Base-by-base conservation (phyloP, 2,329 filamentous ascomycete species). In the Westerdykella sp. region DNA sequence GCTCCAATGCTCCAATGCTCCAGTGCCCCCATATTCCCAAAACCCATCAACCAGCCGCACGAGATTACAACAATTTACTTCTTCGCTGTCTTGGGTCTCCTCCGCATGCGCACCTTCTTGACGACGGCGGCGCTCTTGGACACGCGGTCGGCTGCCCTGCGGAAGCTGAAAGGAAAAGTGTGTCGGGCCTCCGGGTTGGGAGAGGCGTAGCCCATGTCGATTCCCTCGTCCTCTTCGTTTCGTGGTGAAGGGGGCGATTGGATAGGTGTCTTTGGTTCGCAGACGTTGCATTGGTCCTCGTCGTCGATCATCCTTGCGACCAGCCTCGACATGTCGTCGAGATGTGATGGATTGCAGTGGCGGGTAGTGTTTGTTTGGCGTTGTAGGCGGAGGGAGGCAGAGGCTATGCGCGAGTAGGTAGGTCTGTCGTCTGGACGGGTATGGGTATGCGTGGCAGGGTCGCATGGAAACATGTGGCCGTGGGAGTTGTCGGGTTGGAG, bases 241-340 rank as follows among this genome's bases (percentile, higher is more conserved):
- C 37, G 41, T 2, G 45, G 34, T 3, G 55, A 47, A 6, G 49
- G 16, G 41, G 47, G 45, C n/a, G 43, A 22, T 22, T 47, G 50
- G 21, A 31, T 45, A 6, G 41, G 40, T 0, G 52, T 51, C 5
- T 39, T 22, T 12, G 41, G 11, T 3, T 57, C 48, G 52, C 43
- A 57, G 45, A 65, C 41, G 43, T 42, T 56, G 58, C 71, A 73
- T 45, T 73, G 71, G 45, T 72, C 66, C 39, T 64, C 59, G 30
- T 53, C 50, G 2, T 67, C 52, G 41, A 71, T 59, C 63, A 73
- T 71, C 45, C 63, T 63, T 45, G 65, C 53, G 18, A 72, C 68
- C 13, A 73, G 60, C 21, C 58, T 55, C 11, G 67, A 62, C 36
- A 73, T 68, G 51, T 72, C 69, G 18, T 61, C 60, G 30, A 64